Percentiles rank a stretch among this genome's conserved stretches.
Evolutionary conservation across 768 basidiomycete species (phyloP).

Genomic region (Xerocomellus amylosporus): DNA sequence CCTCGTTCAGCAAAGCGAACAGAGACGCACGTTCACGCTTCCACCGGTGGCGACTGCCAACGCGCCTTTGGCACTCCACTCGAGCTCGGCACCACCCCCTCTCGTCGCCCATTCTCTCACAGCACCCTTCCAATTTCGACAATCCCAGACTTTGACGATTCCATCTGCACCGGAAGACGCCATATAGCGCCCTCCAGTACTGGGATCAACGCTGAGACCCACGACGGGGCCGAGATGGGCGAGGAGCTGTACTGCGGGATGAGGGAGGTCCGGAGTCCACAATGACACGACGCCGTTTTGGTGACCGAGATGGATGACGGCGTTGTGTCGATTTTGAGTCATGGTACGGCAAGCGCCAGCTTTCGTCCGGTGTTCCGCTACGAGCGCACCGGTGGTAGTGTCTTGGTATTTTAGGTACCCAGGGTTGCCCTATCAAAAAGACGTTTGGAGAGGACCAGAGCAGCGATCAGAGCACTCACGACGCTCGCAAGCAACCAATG

Average conservation of each 20-base stretch:
- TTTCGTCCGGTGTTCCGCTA: slow-evolving; percentile 87
- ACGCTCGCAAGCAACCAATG: slow-evolving; percentile 90
- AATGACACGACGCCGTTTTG: slow-evolving; percentile 94
- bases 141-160: slow-evolving; percentile 94
- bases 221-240: slow-evolving; percentile 88
- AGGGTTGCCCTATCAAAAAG: slow-evolving; percentile 61
- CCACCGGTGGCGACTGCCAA: slow-evolving; percentile 82
- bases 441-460: not conserved
- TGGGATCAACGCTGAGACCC: slow-evolving; percentile 79
- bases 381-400: slow-evolving; percentile 85
- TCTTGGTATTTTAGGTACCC: slow-evolving; percentile 97
- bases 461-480: slow-evolving; percentile 43
- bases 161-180: slow-evolving; percentile 87
- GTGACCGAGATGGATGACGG: slow-evolving; percentile 92
- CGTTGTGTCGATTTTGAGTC: slow-evolving; percentile 90
- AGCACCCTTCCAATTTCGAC: slow-evolving; percentile 89
- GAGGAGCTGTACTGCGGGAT: slow-evolving; percentile 87
- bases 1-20: not conserved
- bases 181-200: slow-evolving; percentile 85
- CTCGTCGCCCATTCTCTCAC: slow-evolving; percentile 77
- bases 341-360: slow-evolving; percentile 82
- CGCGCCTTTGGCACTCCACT: slow-evolving; percentile 85
- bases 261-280: slow-evolving; percentile 93
- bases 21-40: slow-evolving; percentile 65
- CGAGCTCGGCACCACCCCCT: slow-evolving; percentile 63